Base-by-base conservation (phyloP, 2,329 filamentous ascomycete genomes). In the Xylariaceae sp. region DNA sequence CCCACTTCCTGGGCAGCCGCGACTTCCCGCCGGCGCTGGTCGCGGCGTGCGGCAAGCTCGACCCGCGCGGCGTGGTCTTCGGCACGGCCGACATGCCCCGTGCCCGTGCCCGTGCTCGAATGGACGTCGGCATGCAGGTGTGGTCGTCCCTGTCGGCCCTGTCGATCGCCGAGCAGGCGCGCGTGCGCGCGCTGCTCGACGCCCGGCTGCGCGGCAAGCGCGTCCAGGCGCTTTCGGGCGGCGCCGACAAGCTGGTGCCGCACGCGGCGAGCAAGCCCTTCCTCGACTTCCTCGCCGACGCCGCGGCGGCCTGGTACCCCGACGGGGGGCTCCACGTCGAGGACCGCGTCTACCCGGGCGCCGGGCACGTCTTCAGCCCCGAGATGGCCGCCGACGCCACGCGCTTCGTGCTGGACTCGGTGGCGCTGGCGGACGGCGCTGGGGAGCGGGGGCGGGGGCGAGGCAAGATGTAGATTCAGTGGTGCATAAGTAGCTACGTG, bases 11-110 rank as follows among this genome's bases (percentile, higher is more conserved):
- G 1, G 86, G 87, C 3, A 88, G 83, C 37, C 63, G 61, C 24
- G 83, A 89, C 51, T 94, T 95, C 48, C 89, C 90, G 0, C 56
- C 60, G 0, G 69, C 76, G 0, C 70, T 95, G 5, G 60, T 89
- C 1, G 60, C 70, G 1, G 69, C 75, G 0, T 73, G 87, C 19
- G 61, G 69, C 15, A 71, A 70, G 34, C 75, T 70, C 38, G 92
- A 98, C 49, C 88, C 90, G 0, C 83, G 81, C 14, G 80, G 75
- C 2, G 63, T 92, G 5, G 59, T 94, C 8, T 78, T 93, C 5
- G 72, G 74, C 29, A 64, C 68, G 1, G 49, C 49, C 0, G 38
- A 57, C 4, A 50, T 71, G 5, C 53, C 60, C 0, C n/a, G n/a
- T n/a, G n/a, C n/a, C n/a, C n/a, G n/a, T n/a, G n/a, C n/a, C n/a